Evolutionary conservation across 495 filamentous ascomycete genomes (phyloP).

Genomic region (Penicillium paxilli): DNA sequence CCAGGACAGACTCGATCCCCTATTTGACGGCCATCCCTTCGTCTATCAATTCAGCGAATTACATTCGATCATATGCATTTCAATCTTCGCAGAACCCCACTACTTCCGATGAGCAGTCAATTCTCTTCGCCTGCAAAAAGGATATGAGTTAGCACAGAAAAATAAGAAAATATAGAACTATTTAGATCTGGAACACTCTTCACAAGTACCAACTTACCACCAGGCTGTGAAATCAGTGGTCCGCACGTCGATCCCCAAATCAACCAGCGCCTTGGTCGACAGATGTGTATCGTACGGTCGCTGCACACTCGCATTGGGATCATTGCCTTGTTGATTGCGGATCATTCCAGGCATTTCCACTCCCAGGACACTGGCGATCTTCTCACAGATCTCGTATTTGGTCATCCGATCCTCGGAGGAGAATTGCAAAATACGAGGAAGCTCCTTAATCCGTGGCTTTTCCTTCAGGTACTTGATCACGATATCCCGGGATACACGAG

Average conservation of each 20-base stretch:
- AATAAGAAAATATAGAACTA: background rate
- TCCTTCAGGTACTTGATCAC: constrained; percentile 64
- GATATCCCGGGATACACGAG: constrained; percentile 71
- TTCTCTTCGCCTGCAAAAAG: constrained; percentile 36
- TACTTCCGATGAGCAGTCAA: constrained; percentile 41
- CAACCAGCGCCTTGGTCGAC: constrained; percentile 70
- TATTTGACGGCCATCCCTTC: too few species aligned
- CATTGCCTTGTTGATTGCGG: constrained; percentile 71
- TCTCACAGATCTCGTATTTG: constrained; percentile 87
- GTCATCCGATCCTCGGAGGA: constrained; percentile 84
- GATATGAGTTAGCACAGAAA: background rate
- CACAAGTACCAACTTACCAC: constrained; percentile 62
- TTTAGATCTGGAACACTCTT: background rate
- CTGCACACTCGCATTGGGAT: constrained; percentile 71
- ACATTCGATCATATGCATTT: background rate
- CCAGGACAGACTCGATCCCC: too few species aligned
- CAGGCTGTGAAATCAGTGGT: constrained; percentile 78
- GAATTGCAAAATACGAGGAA: constrained; percentile 83
- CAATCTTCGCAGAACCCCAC: background rate
- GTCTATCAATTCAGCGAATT: background rate
- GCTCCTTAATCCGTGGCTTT: constrained; percentile 33
- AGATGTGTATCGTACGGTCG: constrained; percentile 90
- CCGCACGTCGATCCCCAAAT: constrained; percentile 73
- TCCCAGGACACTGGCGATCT: constrained; percentile 79
- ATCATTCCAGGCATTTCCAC: constrained; percentile 69